Evolutionary conservation across 345 rosid species (phyloP).

Genomic region (Aethionema arabicum): DNA sequence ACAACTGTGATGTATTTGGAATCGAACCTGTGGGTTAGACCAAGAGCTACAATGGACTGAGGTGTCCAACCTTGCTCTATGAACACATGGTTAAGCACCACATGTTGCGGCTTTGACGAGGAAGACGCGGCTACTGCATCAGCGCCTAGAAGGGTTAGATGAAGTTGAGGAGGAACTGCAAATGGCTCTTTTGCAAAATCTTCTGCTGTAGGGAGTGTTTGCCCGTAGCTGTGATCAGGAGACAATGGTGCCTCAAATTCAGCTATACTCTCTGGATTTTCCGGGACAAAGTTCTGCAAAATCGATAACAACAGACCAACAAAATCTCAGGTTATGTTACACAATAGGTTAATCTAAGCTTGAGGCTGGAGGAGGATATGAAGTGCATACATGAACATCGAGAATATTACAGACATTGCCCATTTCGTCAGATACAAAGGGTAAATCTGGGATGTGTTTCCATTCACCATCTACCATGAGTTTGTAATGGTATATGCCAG

Average conservation of each 20-base stretch:
- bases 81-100: slow-evolving; percentile 81
- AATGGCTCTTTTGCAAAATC: slow-evolving; percentile 82
- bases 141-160: slow-evolving; percentile 58
- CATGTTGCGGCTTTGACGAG: slow-evolving; percentile 72
- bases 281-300: slow-evolving; percentile 71
- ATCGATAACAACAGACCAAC: not conserved
- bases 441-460: slow-evolving; percentile 82
- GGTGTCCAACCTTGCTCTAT: slow-evolving; percentile 80
- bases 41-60: slow-evolving; percentile 73
- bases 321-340: not conserved
- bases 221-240: slow-evolving; percentile 73
- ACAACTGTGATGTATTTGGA: slow-evolving; percentile 90
- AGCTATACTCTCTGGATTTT: slow-evolving; percentile 67
- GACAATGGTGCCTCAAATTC: slow-evolving; percentile 83
- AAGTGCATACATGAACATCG: slow-evolving; percentile 68
- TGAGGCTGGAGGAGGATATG: not conserved
- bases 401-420: slow-evolving; percentile 76
- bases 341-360: not conserved
- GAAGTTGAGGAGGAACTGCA: slow-evolving; percentile 70
- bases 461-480: slow-evolving; percentile 81
- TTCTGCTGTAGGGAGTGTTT: slow-evolving; percentile 56
- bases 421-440: slow-evolving; percentile 63
- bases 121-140: slow-evolving; percentile 42
- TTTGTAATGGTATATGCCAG: slow-evolving; percentile 83
- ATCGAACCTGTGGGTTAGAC: slow-evolving; percentile 82